Evolutionary conservation across 768 basidiomycete species (phyloP), one percentile per base, ranked within the genome.

Genomic region (Termitomyces sp.): DNA sequence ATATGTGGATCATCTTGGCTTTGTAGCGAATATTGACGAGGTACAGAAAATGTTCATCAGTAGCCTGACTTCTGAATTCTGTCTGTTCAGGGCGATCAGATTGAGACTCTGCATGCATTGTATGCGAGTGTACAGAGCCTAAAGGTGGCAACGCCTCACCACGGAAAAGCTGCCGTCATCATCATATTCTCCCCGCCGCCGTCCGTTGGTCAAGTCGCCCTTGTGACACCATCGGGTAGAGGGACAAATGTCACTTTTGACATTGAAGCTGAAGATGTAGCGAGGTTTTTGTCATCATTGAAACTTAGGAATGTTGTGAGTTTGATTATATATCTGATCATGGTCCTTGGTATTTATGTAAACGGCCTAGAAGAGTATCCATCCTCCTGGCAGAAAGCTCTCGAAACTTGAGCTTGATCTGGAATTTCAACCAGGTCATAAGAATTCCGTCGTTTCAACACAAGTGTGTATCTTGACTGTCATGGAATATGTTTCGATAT

Each of bases 1-100:
- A 47, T 81, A 80, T 61, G 64, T 83, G 49, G 85, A 87, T 58
- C 73, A 71, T 28, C 73, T 68, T 46, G 72, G 69, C 3, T 77
- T 87, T 58, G 64, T 82, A n/a, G 78, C 69, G 1, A 86, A 83
- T 58, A 68, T 85, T 21, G 68, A 75, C 38, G 66, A 76, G 66
- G 75, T 75, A 62, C 33, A 23, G 14, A 23, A n/a, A 17, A 49
- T 35, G 5, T 19, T 15, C 11, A 38, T 1, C n/a, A 12, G 7
- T 52, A 23, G 59, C 12, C 19, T 40, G 19, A 26, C 53, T 31
- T 38, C 17, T 40, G 15, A 42, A 41, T 19, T 15, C n/a, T 31
- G 9, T 43, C 35, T 30, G 47, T 47, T 23, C 12, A 66, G 65
- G 78, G 73, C 17, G 81, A 78, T 56, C 64, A 70, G 44, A 73